Evolutionary conservation across 106 monocot genomes (phyloP).

Genomic region (Dioscorea zingiberensis): DNA sequence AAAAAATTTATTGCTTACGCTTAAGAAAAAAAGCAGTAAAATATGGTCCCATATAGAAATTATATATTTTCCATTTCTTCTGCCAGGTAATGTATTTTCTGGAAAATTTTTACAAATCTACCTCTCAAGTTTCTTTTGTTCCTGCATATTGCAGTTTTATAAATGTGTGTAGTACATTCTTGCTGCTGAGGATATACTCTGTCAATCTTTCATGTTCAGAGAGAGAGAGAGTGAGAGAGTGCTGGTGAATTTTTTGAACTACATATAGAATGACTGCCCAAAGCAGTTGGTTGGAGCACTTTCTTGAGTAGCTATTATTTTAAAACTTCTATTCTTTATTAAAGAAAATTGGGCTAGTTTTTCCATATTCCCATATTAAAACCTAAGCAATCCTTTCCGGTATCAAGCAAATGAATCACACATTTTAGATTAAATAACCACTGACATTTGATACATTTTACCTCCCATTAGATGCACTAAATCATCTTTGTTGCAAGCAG

Average conservation of each 20-base stretch:
- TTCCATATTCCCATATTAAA: background rate
- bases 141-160: background rate
- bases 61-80: background rate
- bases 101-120: background rate
- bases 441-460: background rate
- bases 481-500: background rate
- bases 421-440: background rate
- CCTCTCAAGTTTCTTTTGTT: too few species aligned
- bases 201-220: too few species aligned
- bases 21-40: background rate
- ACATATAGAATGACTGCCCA: too few species aligned
- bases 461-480: background rate
- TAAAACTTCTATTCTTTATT: background rate
- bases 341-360: too few species aligned
- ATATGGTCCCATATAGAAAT: background rate
- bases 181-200: background rate
- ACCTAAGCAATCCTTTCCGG: background rate
- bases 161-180: background rate
- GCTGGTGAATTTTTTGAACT: too few species aligned
- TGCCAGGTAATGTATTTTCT: background rate
- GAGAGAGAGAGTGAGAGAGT: too few species aligned
- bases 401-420: background rate
- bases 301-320: too few species aligned
- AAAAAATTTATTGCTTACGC: conserved; percentile 11
- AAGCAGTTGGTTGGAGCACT: too few species aligned